Base-by-base conservation (phyloP, 2,329 filamentous ascomycete genomes). In the Pezicula neosporulosa region DNA sequence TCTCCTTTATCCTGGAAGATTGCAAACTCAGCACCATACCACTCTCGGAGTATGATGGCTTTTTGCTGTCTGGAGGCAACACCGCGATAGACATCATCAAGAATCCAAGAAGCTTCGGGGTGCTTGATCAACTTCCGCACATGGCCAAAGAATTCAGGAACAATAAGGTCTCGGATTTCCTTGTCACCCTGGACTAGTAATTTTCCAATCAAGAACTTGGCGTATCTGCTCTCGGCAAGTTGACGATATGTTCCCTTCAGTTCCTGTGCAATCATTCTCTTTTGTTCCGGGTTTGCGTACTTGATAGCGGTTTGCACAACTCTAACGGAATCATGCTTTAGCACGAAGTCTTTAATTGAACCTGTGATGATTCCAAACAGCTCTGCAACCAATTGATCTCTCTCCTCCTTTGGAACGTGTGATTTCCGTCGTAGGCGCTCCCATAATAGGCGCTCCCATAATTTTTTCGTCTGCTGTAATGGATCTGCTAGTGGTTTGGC, bases 271-370 rank as follows among this genome's bases (percentile, higher is more conserved):
- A 99, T 97, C 73, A 86, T 83, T 70, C 86, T 89, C 65, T 90
- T 82, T 72, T 97, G 92, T 54, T 89, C 86, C 50, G 84, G 77
- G 43, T 87, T 95, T 44, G 90, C 88, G 72, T 99, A 99, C 72
- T 99, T 99, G 72, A 99, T 83, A 36, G 93, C 94, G 12, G 92
- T 97, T 74, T 99, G 94, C 24, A 99, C 88, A 39, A 96, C 91
- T 60, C 94, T 83, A n/a, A 96, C 93, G 35, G 91, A 90, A 68
- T 99, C 94, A 70, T 99, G 94, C 81, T 99, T 99, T 74, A 99
- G 89, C 18, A 97, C 93, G 60, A 97, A 96, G 56, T 97, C 94
- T 71, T 90, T 90, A 63, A 97, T 88, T 52, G 89, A 84, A 48
- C 92, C 93, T 21, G 89, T 94, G 63, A 97, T 89, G 65, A 99